These are phyloP conservation scores for Russula abietina DNA, from an alignment of 768 basidiomycete genomes.

Conservation along the genomic window DNA sequence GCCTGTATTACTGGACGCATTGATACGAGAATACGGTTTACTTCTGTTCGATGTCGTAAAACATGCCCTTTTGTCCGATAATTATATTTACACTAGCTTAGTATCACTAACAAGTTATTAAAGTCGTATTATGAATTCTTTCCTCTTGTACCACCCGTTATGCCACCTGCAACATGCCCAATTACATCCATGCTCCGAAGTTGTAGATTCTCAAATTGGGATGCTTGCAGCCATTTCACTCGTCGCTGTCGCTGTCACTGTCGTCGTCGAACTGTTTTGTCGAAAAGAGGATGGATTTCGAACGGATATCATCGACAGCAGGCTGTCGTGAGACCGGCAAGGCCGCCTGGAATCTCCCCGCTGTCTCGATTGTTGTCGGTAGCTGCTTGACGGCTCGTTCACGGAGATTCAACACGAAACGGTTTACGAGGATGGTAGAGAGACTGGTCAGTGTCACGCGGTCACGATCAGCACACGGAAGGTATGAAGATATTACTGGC, in stretches of 20 bases:
- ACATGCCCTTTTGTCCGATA: too few relatives aligned
- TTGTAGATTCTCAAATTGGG: not conserved
- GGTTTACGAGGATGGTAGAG: constrained; percentile 12
- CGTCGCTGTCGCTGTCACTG: not conserved
- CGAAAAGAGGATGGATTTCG: too few relatives aligned
- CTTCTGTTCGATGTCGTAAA: too few relatives aligned
- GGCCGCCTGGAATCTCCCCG: constrained; percentile 4
- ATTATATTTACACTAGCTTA: too few relatives aligned
- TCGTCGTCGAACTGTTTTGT: not conserved
- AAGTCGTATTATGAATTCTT: too few relatives aligned
- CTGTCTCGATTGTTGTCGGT: constrained; percentile 4
- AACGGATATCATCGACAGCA: not conserved
- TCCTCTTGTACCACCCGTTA: too few relatives aligned
- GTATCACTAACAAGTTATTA: too few relatives aligned
- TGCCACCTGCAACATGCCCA: not conserved
- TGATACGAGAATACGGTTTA: too few relatives aligned
- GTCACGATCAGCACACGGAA: not conserved
- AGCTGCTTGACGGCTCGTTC: not conserved
- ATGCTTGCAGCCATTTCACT: not conserved
- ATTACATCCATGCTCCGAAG: not conserved
- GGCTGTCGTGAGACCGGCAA: not conserved
- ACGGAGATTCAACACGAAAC: constrained; percentile 19
- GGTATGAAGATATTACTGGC: not conserved
- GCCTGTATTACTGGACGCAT: too few relatives aligned
- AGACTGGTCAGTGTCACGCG: constrained; percentile 3